Percentiles rank a stretch among this genome's conserved stretches.
These are phyloP conservation scores for Leucosporidium scottii DNA, from an alignment of 768 basidiomycete species.

Conservation along the genomic window DNA sequence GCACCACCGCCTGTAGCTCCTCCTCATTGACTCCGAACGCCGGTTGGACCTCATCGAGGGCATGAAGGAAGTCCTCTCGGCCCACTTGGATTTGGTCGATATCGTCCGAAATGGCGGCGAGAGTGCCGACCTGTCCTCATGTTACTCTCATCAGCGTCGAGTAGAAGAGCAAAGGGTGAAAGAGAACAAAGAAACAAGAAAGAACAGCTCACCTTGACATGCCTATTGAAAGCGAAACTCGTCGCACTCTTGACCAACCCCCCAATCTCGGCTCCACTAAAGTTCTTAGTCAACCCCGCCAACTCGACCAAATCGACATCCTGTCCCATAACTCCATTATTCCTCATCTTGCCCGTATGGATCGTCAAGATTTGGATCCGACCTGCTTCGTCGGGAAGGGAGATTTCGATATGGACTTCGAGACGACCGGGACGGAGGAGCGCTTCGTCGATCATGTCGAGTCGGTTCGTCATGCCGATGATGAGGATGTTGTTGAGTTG, in stretches of 20 bases:
- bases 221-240: slow-evolving; percentile 93
- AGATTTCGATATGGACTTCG: slow-evolving; percentile 99
- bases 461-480: slow-evolving; percentile 98
- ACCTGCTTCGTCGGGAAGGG: slow-evolving; percentile 86
- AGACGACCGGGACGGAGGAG: slow-evolving; percentile 94
- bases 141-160: no score
- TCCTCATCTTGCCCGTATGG: slow-evolving; percentile 90
- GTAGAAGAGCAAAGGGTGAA: no score
- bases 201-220: slow-evolving; percentile 62
- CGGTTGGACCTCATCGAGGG: slow-evolving; percentile 87
- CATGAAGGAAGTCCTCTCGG: slow-evolving; percentile 74
- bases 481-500: slow-evolving; percentile 97
- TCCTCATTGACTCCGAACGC: slow-evolving; percentile 97
- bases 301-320: slow-evolving; percentile 80
- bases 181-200: background rate
- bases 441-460: slow-evolving; percentile 98
- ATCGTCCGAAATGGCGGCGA: slow-evolving; percentile 93
- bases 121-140: slow-evolving; percentile 80
- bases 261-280: slow-evolving; percentile 90
- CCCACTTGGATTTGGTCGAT: slow-evolving; percentile 88
- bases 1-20: slow-evolving; percentile 83
- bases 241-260: slow-evolving; percentile 97
- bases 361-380: slow-evolving; percentile 89
- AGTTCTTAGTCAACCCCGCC: slow-evolving; percentile 84
- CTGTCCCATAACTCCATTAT: slow-evolving; percentile 76